Conservation (phyloP, 768 basidiomycete genomes). For the Trametes cingulata region DNA sequence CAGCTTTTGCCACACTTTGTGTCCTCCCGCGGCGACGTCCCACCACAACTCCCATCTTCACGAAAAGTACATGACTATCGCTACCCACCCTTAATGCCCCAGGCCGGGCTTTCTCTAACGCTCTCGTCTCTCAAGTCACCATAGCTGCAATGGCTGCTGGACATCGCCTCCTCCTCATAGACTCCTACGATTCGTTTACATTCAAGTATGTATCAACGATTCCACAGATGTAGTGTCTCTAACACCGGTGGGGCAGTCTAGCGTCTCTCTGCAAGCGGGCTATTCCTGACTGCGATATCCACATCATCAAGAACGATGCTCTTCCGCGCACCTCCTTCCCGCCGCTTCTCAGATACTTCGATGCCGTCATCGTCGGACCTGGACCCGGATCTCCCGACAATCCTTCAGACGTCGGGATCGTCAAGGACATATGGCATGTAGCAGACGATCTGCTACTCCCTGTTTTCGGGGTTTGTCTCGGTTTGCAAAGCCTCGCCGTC, state of each 20-base stretch:
- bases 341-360: constrained; percentile 58
- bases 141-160: constrained; percentile 13
- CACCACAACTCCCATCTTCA: background rate
- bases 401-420: constrained; percentile 62
- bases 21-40: background rate
- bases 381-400: constrained; percentile 78
- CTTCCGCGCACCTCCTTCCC: constrained; percentile 51
- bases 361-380: constrained; percentile 73
- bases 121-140: background rate
- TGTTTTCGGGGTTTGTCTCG: constrained; percentile 83
- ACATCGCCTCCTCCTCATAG: constrained; percentile 67
- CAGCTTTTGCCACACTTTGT: constrained; percentile 1
- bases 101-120: background rate
- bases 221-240: background rate
- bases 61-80: background rate
- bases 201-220: constrained; percentile 63
- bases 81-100: background rate
- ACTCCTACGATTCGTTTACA: constrained; percentile 90
- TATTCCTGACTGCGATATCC: constrained; percentile 60
- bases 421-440: constrained; percentile 71
- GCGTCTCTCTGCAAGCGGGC: constrained; percentile 67
- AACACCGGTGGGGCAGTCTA: constrained; percentile 45
- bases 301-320: constrained; percentile 75
- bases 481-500: constrained; percentile 72
- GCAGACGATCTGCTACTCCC: constrained; percentile 54